phyloP scores from a whole-genome alignment of 2,329 filamentous ascomycete genomes.

The Hawksworthiomyces lignivorus region DNA sequence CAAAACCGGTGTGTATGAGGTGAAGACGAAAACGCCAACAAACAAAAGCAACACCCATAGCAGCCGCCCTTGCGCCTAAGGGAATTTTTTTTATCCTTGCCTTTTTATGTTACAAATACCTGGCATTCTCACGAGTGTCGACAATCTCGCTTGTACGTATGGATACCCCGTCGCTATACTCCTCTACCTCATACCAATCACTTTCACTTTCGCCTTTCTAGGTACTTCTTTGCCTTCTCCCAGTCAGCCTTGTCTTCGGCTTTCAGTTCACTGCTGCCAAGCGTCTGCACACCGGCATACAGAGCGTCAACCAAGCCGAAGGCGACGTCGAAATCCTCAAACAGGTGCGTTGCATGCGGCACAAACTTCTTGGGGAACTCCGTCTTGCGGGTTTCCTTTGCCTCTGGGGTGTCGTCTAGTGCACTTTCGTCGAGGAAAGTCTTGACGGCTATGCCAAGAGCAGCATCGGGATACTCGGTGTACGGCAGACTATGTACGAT shows the following conservation, averaged over 20 bases:
- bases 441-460: slow-evolving; percentile 71
- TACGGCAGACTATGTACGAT: slow-evolving; percentile 15
- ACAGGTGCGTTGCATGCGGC: slow-evolving; percentile 50
- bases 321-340: slow-evolving; percentile 51
- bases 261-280: slow-evolving; percentile 41
- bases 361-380: slow-evolving; percentile 47
- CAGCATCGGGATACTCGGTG: slow-evolving; percentile 56
- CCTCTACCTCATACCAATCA: too few relatives aligned
- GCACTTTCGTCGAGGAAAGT: slow-evolving; percentile 56
- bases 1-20: too few relatives aligned
- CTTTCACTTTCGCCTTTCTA: slow-evolving; percentile 24
- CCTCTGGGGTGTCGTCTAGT: slow-evolving; percentile 48
- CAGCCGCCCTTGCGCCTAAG: too few relatives aligned
- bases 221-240: slow-evolving; percentile 47
- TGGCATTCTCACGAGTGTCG: too few relatives aligned
- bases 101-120: too few relatives aligned
- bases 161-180: too few relatives aligned
- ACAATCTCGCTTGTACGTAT: too few relatives aligned
- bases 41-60: too few relatives aligned
- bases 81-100: not conserved
- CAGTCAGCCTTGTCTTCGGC: slow-evolving; percentile 42
- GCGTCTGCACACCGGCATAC: slow-evolving; percentile 46
- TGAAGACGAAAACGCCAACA: too few relatives aligned
- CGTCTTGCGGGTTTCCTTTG: slow-evolving; percentile 32
- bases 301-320: slow-evolving; percentile 53